These are phyloP conservation scores for Lippia alba DNA, from an alignment of 305 asterid species.

Conservation along the genomic window DNA sequence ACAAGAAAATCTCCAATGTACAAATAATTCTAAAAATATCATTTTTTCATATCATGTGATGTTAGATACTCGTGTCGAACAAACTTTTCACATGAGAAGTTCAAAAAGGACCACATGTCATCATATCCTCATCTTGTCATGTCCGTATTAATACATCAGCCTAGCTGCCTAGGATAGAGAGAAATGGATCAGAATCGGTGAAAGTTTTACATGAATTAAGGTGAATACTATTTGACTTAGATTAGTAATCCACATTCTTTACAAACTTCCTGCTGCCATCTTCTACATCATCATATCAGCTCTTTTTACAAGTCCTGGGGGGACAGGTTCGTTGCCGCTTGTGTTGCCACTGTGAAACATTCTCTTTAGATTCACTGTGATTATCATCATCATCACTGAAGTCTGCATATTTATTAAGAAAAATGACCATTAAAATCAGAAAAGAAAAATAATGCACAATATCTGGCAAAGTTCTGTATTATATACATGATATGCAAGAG, in stretches of 20 bases:
- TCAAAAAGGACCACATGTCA: too few relatives aligned
- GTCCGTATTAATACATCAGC: too few relatives aligned
- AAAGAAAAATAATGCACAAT: neutral
- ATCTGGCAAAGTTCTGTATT: too few relatives aligned
- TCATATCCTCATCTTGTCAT: too few relatives aligned
- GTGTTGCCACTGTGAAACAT: neutral
- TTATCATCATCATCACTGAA: neutral
- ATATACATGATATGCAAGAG: too few relatives aligned
- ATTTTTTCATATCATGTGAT: too few relatives aligned
- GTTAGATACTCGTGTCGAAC: too few relatives aligned
- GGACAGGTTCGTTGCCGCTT: constrained; percentile 29
- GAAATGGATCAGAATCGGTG: neutral
- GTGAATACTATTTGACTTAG: neutral
- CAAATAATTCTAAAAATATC: too few relatives aligned
- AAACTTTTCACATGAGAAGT: too few relatives aligned
- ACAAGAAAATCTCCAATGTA: too few relatives aligned
- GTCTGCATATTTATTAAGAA: constrained; percentile 1
- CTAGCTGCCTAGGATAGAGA: neutral
- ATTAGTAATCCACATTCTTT: neutral
- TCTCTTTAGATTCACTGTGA: constrained; percentile 28
- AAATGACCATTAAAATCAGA: neutral
- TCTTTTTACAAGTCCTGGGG: constrained; percentile 39
- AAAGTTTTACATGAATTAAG: neutral
- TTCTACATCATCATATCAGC: neutral
- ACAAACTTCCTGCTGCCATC: neutral